Conservation (phyloP, 495 filamentous ascomycete genomes). For the Tuber calosporum region DNA sequence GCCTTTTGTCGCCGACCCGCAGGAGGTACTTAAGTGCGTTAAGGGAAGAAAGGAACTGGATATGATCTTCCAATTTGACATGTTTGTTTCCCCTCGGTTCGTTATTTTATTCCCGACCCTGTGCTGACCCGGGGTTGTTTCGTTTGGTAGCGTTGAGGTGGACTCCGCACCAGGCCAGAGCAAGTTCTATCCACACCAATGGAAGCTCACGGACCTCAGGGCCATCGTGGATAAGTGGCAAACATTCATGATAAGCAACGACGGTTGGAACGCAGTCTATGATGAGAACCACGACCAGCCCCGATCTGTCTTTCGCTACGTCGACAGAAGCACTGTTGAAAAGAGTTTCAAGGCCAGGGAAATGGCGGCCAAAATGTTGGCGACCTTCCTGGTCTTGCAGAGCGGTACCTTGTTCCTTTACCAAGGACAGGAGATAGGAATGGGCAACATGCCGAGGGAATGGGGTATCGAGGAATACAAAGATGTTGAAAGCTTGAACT, state of each 20-base stretch:
- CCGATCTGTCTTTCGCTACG: conserved; percentile 57
- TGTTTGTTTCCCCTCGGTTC: conserved; percentile 25
- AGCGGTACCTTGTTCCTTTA: conserved; percentile 67
- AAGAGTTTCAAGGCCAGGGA: conserved; percentile 47
- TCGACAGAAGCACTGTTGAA: conserved; percentile 43
- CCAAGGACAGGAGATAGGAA: conserved; percentile 71
- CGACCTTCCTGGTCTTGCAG: conserved; percentile 53
- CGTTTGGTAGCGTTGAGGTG: conserved; percentile 10
- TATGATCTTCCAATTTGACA: conserved; percentile 73
- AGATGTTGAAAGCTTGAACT: conserved; percentile 63
- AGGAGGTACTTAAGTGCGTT: conserved; percentile 57
- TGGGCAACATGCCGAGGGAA: conserved; percentile 58
- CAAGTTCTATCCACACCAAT: conserved; percentile 50
- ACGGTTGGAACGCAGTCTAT: conserved; percentile 66
- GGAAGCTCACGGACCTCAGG: conserved; percentile 55
- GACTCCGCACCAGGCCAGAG: conserved; percentile 38
- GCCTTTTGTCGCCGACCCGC: conserved; percentile 53
- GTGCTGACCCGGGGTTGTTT: not conserved
- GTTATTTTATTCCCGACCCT: not conserved
- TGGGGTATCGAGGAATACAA: conserved; percentile 65
- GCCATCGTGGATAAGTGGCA: conserved; percentile 58
- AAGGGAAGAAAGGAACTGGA: conserved; percentile 56
- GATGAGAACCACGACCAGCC: conserved; percentile 70
- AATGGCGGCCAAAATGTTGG: conserved; percentile 56
- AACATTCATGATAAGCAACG: conserved; percentile 59